phyloP scores from a whole-genome alignment of 495 filamentous ascomycete species.

The Pseudoneurospora amorphoporcata region DNA sequence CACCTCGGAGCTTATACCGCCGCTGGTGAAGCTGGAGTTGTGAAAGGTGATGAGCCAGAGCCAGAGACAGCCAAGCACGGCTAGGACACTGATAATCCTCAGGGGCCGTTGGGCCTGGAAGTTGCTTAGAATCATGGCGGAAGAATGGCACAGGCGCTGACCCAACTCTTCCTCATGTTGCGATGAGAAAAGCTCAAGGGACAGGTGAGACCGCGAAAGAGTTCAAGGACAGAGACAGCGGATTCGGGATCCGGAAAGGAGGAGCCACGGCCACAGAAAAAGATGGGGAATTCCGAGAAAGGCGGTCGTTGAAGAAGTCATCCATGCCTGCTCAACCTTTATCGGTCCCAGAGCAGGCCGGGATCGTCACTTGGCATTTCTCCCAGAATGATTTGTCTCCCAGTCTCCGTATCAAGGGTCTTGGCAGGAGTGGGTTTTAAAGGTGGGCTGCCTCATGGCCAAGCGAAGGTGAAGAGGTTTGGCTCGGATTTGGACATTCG shows the following conservation, averaged over 20 bases:
- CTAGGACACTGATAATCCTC: conserved; percentile 5
- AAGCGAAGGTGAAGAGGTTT: not conserved
- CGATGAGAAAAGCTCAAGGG: not conserved
- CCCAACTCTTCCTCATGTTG: not conserved
- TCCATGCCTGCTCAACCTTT: not conserved
- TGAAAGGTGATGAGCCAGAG: conserved; percentile 8
- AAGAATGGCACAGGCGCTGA: conserved; percentile 1
- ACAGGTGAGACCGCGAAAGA: not conserved
- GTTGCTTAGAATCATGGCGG: conserved; percentile 8
- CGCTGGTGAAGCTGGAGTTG: not conserved
- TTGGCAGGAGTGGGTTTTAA: not conserved
- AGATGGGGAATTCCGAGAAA: not conserved
- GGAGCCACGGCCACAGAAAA: not conserved
- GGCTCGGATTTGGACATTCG: not conserved
- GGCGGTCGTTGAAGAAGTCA: not conserved
- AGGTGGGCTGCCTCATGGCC: not conserved
- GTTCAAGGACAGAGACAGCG: not conserved
- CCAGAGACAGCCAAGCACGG: conserved; percentile 7
- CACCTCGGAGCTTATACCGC: not conserved
- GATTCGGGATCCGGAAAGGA: not conserved
- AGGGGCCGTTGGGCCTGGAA: conserved; percentile 5
- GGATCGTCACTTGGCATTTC: not conserved
- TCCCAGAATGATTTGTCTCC: not conserved
- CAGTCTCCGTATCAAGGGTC: not conserved
- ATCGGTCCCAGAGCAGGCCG: not conserved